These are phyloP conservation scores for Chionographis japonica DNA, from an alignment of 106 monocot species.

Conservation along the genomic window DNA sequence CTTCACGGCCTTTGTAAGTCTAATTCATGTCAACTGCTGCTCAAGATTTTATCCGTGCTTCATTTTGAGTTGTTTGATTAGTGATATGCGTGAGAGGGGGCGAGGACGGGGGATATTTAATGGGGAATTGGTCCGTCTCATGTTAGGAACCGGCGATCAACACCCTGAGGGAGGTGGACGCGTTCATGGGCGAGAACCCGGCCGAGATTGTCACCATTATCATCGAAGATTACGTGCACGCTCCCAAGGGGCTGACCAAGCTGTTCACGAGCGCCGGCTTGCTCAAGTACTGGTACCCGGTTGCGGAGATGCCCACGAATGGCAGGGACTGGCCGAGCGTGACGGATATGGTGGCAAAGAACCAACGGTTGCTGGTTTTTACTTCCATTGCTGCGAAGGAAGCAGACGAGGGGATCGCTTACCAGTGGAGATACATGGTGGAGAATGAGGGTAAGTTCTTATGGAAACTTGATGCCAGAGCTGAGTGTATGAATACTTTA, in stretches of 20 bases:
- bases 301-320: conserved; percentile 78
- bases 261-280: conserved; percentile 75
- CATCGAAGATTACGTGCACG: conserved; percentile 89
- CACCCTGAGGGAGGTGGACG: conserved; percentile 88
- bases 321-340: conserved; percentile 92
- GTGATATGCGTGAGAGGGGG: not conserved
- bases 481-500: too few relatives aligned
- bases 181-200: conserved; percentile 73
- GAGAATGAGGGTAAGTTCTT: conserved; percentile 86
- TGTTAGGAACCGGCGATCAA: conserved; percentile 89
- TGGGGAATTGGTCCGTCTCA: conserved; percentile 1
- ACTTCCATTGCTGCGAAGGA: conserved; percentile 84
- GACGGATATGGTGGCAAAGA: conserved; percentile 75
- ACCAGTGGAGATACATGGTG: conserved; percentile 87
- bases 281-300: conserved; percentile 80
- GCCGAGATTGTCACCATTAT: conserved; percentile 92
- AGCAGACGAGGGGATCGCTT: conserved; percentile 97
- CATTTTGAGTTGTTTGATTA: not conserved
- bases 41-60: not conserved
- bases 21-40: not conserved
- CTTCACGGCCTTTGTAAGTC: conserved; percentile 95
- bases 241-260: conserved; percentile 79
- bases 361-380: conserved; percentile 80
- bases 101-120: not conserved
- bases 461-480: not conserved